phyloP scores from a whole-genome alignment of 1,284 basidiomycete genomes.

The Fistulinella cinereoalba region DNA sequence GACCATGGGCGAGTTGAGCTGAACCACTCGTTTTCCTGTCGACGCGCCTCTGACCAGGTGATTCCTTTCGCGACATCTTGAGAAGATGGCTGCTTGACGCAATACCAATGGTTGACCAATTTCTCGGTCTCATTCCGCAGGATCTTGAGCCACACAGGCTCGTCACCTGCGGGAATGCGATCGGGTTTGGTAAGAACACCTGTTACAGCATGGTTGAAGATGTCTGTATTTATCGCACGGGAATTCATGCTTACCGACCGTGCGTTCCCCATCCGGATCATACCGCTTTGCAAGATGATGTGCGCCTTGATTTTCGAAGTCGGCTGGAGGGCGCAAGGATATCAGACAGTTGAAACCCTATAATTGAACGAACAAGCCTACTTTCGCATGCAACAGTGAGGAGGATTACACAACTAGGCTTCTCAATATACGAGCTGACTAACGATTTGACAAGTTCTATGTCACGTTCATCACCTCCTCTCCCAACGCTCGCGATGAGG shows the following conservation, averaged over 20 bases:
- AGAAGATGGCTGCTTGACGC: slow-evolving; percentile 69
- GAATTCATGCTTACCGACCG: no score
- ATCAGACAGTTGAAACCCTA: neutral
- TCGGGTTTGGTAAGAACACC: slow-evolving; percentile 84
- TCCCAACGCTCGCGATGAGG: slow-evolving; percentile 59
- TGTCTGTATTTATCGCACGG: no score
- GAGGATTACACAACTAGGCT: slow-evolving; percentile 65
- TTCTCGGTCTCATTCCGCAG: slow-evolving; percentile 55
- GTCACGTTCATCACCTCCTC: slow-evolving; percentile 49
- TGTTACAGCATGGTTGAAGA: slow-evolving; percentile 25
- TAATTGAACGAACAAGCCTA: slow-evolving; percentile 27
- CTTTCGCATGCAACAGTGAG: slow-evolving; percentile 73
- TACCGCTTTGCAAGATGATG: slow-evolving; percentile 53
- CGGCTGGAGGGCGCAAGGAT: slow-evolving; percentile 43
- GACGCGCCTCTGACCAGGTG: slow-evolving; percentile 58
- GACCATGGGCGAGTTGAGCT: slow-evolving; percentile 54
- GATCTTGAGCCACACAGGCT: slow-evolving; percentile 56
- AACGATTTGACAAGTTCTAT: slow-evolving; percentile 62
- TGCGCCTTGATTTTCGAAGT: slow-evolving; percentile 74
- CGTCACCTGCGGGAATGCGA: slow-evolving; percentile 61
- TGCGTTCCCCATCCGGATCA: slow-evolving; percentile 43
- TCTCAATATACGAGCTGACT: slow-evolving; percentile 57
- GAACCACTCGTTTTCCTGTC: slow-evolving; percentile 69
- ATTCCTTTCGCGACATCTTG: slow-evolving; percentile 52
- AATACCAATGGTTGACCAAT: slow-evolving; percentile 66